These are phyloP conservation scores for Hypomyces rosellus DNA, from an alignment of 2,329 filamentous ascomycete genomes.

Conservation along the genomic window DNA sequence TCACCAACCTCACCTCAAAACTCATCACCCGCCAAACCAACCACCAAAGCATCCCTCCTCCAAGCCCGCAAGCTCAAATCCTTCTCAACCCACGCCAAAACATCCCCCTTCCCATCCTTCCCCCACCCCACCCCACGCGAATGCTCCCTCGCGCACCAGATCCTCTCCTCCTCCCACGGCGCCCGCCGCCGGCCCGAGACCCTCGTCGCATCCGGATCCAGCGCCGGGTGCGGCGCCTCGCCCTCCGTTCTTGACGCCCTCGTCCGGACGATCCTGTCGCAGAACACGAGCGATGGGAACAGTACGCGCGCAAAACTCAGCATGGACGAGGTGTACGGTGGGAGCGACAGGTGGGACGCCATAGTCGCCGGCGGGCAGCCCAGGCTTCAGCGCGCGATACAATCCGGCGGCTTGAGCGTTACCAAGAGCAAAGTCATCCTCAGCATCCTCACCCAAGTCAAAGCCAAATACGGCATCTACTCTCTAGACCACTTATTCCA, in stretches of 20 bases:
- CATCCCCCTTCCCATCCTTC: conserved; percentile 63
- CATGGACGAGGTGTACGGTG: conserved; percentile 40
- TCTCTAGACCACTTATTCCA: conserved; percentile 44
- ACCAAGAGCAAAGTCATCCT: conserved; percentile 71
- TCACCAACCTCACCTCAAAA: background rate
- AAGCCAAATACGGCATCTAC: conserved; percentile 35
- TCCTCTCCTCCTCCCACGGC: conserved; percentile 62
- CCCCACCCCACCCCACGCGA: conserved; percentile 59
- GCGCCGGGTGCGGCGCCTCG: conserved; percentile 55
- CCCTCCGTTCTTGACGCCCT: conserved; percentile 47
- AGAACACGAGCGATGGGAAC: conserved; percentile 46
- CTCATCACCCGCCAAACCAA: background rate
- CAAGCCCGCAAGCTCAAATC: conserved; percentile 38
- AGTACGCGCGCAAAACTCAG: conserved; percentile 54
- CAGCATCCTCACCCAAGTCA: conserved; percentile 58
- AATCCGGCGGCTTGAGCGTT: conserved; percentile 62
- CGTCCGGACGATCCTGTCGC: conserved; percentile 45
- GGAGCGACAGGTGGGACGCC: conserved; percentile 36
- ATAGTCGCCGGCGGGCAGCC: conserved; percentile 34
- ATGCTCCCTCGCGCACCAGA: conserved; percentile 59
- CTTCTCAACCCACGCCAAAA: conserved; percentile 31
- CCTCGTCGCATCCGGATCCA: conserved; percentile 54
- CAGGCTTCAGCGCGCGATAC: conserved; percentile 54
- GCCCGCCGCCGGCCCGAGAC: conserved; percentile 53
- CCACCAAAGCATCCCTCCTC: conserved; percentile 21